phyloP scores from a whole-genome alignment of 1,139 yeast species.

The Hemisphaericaspora subhashii region DNA sequence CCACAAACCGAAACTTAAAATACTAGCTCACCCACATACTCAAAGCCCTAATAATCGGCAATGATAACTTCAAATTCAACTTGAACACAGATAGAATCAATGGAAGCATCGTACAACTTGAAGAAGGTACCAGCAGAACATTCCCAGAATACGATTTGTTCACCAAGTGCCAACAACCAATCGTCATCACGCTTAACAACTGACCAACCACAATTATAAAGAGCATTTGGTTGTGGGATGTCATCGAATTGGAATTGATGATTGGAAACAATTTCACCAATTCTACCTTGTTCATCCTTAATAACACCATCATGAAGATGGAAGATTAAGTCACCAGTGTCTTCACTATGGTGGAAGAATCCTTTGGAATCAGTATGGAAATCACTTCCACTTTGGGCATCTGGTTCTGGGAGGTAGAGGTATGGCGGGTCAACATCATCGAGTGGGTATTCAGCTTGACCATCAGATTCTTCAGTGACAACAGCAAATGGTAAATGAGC shows the following conservation, averaged over 20 bases:
- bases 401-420: constrained; percentile 1
- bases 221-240: constrained; percentile 27
- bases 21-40: neutral
- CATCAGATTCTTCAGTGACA: constrained; percentile 2
- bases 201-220: constrained; percentile 17
- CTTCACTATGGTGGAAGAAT: constrained; percentile 20
- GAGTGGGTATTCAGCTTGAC: constrained; percentile 5
- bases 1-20: constrained; percentile 1
- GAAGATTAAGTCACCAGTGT: constrained; percentile 29
- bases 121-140: constrained; percentile 46
- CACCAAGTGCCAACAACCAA: constrained; percentile 16
- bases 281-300: constrained; percentile 34
- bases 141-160: constrained; percentile 24
- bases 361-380: constrained; percentile 1
- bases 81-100: constrained; percentile 39
- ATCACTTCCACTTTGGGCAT: neutral
- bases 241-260: constrained; percentile 49
- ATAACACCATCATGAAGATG: constrained; percentile 29
- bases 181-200: constrained; percentile 20
- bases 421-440: neutral
- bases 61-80: constrained; percentile 35
- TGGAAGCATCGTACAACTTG: constrained; percentile 43
- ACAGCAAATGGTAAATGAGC: constrained; percentile 11
- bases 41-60: constrained; percentile 33
- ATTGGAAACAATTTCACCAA: constrained; percentile 46